Conservation (phyloP, 2,329 filamentous ascomycete species). For the Cladophialophora chaetospira region DNA sequence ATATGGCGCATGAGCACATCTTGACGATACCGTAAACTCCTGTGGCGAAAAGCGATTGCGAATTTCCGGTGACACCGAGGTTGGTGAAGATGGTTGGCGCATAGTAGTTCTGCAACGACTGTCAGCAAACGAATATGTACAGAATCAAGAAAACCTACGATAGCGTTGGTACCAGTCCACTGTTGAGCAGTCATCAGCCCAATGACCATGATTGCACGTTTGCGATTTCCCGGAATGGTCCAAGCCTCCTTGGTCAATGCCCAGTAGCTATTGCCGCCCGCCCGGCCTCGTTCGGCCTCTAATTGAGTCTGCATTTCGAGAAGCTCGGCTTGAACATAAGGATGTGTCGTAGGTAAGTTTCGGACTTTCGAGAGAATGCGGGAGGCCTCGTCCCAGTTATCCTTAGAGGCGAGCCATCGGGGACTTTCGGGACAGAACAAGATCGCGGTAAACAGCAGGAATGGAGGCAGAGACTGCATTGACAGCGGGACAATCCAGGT, state of each 20-base stretch:
- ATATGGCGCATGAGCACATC: slow-evolving; percentile 63
- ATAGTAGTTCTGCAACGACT: slow-evolving; percentile 62
- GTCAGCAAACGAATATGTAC: no score
- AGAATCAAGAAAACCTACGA: slow-evolving; percentile 39
- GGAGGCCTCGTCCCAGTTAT: slow-evolving; percentile 67
- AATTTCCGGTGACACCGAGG: slow-evolving; percentile 61
- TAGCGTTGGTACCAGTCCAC: slow-evolving; percentile 58
- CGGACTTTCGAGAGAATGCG: slow-evolving; percentile 59
- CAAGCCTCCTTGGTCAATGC: slow-evolving; percentile 67
- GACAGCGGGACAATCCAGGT: slow-evolving; percentile 65
- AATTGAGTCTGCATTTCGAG: slow-evolving; percentile 63
- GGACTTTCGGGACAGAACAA: slow-evolving; percentile 66
- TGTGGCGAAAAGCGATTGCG: slow-evolving; percentile 68
- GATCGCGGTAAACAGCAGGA: slow-evolving; percentile 63
- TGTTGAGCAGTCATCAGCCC: slow-evolving; percentile 58
- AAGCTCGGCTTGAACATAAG: slow-evolving; percentile 62
- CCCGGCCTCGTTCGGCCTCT: slow-evolving; percentile 62
- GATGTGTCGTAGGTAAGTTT: slow-evolving; percentile 54
- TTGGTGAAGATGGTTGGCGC: slow-evolving; percentile 69
- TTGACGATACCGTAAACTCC: slow-evolving; percentile 75
- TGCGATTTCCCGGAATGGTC: slow-evolving; percentile 56
- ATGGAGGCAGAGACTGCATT: slow-evolving; percentile 65
- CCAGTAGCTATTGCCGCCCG: slow-evolving; percentile 55
- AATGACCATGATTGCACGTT: slow-evolving; percentile 57
- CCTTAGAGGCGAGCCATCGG: slow-evolving; percentile 67